Base-by-base conservation (phyloP, 805 yeast species). In the Nakazawaea siamensis region DNA sequence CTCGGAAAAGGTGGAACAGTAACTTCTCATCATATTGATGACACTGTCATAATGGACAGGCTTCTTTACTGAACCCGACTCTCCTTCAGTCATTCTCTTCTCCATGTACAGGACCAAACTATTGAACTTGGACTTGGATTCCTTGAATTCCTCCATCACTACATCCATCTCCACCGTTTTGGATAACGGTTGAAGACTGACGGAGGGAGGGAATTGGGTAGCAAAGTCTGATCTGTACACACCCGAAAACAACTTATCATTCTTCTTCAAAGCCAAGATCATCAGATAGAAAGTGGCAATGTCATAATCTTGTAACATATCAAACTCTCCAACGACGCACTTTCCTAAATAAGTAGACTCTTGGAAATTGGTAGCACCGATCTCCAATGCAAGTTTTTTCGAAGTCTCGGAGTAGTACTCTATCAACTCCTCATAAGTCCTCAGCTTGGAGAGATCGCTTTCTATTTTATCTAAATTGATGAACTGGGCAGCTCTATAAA, bases 1-100 rank as follows among this genome's bases (percentile, higher is more conserved):
- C 21, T 69, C 47, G 31, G 76, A 74, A 0, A 76, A 33, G 4
- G 34, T 80, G 5, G 73, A 70, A 2, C 73, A 64, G 49, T 72
- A 80, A 27, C 72, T 70, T 40, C 66, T 69, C 35, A 80, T 48
- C 31, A 79, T 42, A 15, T 56, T 58, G 11, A 77, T 47, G 4
- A 71, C 53, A 1, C 63, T 61, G 0, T 60, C 51, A 39, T 56
- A 63, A 38, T 46, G 33, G 12, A 33, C 24, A 0, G 68, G 66
- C 9, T 41, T 27, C 21, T 7, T n/a, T 5, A 27, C 18, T n/a
- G n/a, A n/a, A n/a, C n/a, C n/a, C n/a, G n/a, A n/a, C n/a, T n/a
- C n/a, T n/a, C n/a, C n/a, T 11, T 33, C 27, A 11, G 37, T 29
- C 18, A 48, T 21, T 18, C 40, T 42, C 3, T 29, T 23, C 2